phyloP scores from a whole-genome alignment of 2,329 filamentous ascomycete species.

The Xylaria sp. region DNA sequence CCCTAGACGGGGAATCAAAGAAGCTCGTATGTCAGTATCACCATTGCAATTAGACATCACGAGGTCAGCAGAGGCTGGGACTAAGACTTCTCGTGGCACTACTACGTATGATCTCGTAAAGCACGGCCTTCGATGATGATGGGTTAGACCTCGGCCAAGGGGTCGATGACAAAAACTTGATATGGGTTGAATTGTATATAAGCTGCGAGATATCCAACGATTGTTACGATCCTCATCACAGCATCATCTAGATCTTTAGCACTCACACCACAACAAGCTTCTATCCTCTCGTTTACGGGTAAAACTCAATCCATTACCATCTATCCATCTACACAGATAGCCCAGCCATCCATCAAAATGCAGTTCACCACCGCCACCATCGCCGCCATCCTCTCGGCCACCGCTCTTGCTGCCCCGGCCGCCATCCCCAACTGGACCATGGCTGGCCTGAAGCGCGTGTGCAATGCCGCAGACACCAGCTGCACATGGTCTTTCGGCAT shows the following conservation, averaged over 20 bases:
- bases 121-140: neutral
- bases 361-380: constrained; percentile 47
- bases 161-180: constrained; percentile 5
- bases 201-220: constrained; percentile 8
- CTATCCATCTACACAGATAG: constrained; percentile 16
- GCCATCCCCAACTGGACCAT: constrained; percentile 54
- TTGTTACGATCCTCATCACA: constrained; percentile 18
- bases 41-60: constrained; percentile 37
- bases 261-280: neutral
- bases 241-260: constrained; percentile 29
- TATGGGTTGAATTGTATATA: constrained; percentile 31
- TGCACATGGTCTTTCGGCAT: constrained; percentile 57
- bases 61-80: constrained; percentile 31
- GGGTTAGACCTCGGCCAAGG: neutral
- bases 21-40: constrained; percentile 35
- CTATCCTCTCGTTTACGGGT: neutral
- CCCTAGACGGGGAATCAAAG: constrained; percentile 14
- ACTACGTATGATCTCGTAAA: constrained; percentile 10
- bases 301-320: constrained; percentile 7
- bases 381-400: constrained; percentile 44
- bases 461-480: constrained; percentile 52
- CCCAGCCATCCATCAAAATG: constrained; percentile 48
- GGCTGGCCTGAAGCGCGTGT: constrained; percentile 51
- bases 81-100: constrained; percentile 27
- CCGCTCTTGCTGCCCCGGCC: constrained; percentile 47